Conservation (phyloP, 2,329 filamentous ascomycete genomes). For the Colletotrichum lini region DNA sequence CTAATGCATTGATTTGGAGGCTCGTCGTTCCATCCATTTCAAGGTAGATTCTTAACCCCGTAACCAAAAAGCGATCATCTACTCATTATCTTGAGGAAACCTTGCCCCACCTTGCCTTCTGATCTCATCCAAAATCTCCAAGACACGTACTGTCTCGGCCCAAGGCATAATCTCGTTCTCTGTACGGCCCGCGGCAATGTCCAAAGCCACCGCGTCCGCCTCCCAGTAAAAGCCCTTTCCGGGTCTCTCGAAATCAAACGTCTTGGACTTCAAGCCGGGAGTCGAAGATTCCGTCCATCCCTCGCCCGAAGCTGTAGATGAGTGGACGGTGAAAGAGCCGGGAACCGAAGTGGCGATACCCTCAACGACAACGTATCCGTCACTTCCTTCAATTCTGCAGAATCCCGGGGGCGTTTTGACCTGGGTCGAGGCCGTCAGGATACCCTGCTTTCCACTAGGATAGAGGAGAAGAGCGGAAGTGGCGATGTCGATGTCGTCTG, state of each 20-base stretch:
- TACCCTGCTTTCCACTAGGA: constrained; percentile 55
- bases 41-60: no score
- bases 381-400: constrained; percentile 58
- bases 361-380: constrained; percentile 54
- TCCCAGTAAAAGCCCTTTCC: constrained; percentile 61
- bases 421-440: constrained; percentile 58
- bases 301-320: constrained; percentile 43
- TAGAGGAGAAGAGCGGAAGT: constrained; percentile 59
- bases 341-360: constrained; percentile 53
- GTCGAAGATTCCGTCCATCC: constrained; percentile 37
- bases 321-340: constrained; percentile 53
- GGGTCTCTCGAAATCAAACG: constrained; percentile 53
- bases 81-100: constrained; percentile 47
- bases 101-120: constrained; percentile 51
- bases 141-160: constrained; percentile 60
- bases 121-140: constrained; percentile 64
- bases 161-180: constrained; percentile 61
- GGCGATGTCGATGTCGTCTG: constrained; percentile 52
- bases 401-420: constrained; percentile 48
- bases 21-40: not conserved
- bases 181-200: constrained; percentile 54
- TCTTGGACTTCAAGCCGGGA: constrained; percentile 44
- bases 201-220: constrained; percentile 58
- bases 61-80: not conserved
- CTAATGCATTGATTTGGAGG: no score